Evolutionary conservation across 2,329 filamentous ascomycete genomes (phyloP), one percentile per base, ranked within the genome.

Genomic region (Aspergillus fijiensis): DNA sequence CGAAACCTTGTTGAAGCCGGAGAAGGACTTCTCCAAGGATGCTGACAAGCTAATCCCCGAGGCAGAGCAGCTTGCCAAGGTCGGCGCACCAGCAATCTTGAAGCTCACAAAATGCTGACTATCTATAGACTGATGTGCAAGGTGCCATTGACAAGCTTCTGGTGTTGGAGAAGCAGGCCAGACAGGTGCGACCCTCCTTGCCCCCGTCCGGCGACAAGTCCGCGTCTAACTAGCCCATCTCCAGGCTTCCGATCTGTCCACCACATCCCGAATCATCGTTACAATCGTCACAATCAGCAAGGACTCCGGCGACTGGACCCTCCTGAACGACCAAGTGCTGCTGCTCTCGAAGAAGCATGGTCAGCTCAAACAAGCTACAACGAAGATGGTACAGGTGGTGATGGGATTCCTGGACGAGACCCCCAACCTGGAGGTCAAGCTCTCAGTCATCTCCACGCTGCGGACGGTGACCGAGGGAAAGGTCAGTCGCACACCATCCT

Each of bases 311-410:
- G 92, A 99, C 77, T 99, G 95, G 95, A 88, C 87, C 76, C 81
- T 97, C 72, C 85, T 99, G 80, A 98, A 96, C 76, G 95, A 99
- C 80, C 95, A 99, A 81, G 91, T 96, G 64, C 84, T 96, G 70
- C 84, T 97, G 65, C 84, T 99, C 60, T 98, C 95, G 67, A 99
- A 99, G 88, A 99, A 99, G 83, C 95, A 99, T 90, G 91, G 93
- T 71, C 95, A 99, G 82, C 92, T 99, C 74, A 99, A 99, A 80
- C 95, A 98, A 80, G 95, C 95, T 73, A 95, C 93, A 72, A 98
- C 95, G 70, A 95, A 94, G 83, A 99, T 99, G 95, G 93, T 99
- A 62, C 95, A 99, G 83, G 89, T 89, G 51, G 92, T 96, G 64
- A 96, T 99, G 88, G 84, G 82, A 61, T 97, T 98, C 78, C 80